Conservation (phyloP, 257 asterid genomes). For the Solanum lycopersicoides region DNA sequence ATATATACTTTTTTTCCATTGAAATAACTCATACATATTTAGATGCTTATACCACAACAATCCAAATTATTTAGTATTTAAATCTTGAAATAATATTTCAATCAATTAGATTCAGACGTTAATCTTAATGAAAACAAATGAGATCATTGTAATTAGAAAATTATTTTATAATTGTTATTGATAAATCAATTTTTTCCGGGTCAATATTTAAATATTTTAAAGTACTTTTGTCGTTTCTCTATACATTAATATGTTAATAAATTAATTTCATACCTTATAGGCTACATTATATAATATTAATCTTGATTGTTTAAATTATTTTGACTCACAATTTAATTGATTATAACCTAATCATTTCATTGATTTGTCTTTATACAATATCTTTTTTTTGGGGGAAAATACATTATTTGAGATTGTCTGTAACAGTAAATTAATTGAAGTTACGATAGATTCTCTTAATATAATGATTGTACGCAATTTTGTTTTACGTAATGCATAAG, state of each 20-base stretch:
- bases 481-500: too few relatives aligned
- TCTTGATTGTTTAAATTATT: too few relatives aligned
- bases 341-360: neutral
- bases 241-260: neutral
- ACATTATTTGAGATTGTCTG: neutral
- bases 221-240: too few relatives aligned
- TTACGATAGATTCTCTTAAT: neutral
- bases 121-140: neutral
- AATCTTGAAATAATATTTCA: neutral
- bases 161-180: neutral
- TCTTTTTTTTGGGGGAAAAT: too few relatives aligned
- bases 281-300: too few relatives aligned
- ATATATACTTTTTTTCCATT: neutral
- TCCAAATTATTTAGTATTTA: neutral
- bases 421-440: neutral
- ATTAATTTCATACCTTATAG: neutral
- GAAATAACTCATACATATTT: too few relatives aligned
- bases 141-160: neutral
- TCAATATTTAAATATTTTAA: too few relatives aligned
- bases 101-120: neutral
- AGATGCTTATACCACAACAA: neutral
- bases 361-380: neutral
- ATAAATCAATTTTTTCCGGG: too few relatives aligned
- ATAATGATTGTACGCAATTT: neutral
- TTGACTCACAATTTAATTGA: neutral